A percentile compares a stretch with the other conserved stretches of the same genome.
Conservation (phyloP, 306 rosid genomes). For the Acacia melanoxylon region DNA sequence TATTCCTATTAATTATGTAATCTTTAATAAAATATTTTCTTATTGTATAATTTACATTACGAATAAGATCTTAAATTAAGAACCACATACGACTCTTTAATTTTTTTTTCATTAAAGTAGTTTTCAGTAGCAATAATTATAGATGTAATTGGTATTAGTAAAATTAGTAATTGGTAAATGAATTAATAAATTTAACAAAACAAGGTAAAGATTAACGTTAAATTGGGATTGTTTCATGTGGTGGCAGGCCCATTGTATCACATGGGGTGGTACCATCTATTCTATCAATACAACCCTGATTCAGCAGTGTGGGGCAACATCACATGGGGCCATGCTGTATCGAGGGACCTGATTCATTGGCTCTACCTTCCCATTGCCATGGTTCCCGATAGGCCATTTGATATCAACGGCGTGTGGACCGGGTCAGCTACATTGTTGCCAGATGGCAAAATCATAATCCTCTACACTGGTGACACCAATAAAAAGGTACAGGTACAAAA, state of each 20-base stretch:
- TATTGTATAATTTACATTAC: no score
- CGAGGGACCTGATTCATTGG: constrained; percentile 82
- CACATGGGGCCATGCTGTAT: constrained; percentile 87
- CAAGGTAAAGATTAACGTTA: background rate
- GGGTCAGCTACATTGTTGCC: constrained; percentile 78
- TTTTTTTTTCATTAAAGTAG: no score
- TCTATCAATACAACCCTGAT: constrained; percentile 84
- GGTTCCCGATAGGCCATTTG: constrained; percentile 58
- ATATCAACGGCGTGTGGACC: constrained; percentile 78
- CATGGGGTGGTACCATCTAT: constrained; percentile 84
- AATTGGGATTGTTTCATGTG: background rate
- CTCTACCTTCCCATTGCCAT: constrained; percentile 72
- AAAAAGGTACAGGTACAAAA: constrained; percentile 68
- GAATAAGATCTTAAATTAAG: no score
- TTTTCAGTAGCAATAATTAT: no score
- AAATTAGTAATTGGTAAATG: background rate
- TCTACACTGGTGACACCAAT: constrained; percentile 63
- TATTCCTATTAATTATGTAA: no score
- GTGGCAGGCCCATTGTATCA: constrained; percentile 67
- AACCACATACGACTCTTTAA: no score
- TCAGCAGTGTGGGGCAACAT: constrained; percentile 90
- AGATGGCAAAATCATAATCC: constrained; percentile 65
- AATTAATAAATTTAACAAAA: background rate
- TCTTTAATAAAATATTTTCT: no score
- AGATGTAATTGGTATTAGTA: background rate